A percentile compares a stretch with the other conserved stretches of the same genome.
Evolutionary conservation across 129 eudicot species (phyloP).

Genomic region (Tanacetum coccineum): DNA sequence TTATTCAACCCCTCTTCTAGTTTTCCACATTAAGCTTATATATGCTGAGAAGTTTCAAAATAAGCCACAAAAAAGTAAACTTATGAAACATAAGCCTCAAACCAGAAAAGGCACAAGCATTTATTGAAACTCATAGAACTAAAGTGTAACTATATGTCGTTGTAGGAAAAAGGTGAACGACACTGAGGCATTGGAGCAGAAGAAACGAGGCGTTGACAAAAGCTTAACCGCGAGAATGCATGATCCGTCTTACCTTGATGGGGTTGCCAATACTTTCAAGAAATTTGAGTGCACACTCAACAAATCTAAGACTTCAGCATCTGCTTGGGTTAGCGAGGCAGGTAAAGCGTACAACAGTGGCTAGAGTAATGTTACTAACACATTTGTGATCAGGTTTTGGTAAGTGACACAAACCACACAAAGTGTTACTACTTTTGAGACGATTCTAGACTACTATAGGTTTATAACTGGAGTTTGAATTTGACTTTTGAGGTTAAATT

Average conservation of each 20-base stretch:
- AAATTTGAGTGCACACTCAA: slow-evolving; percentile 46
- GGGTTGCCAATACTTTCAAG: slow-evolving; percentile 44
- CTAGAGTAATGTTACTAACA: too few relatives aligned
- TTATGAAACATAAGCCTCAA: too few relatives aligned
- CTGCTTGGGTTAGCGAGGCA: slow-evolving; percentile 88
- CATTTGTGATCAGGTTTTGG: slow-evolving; percentile 84
- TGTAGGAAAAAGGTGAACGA: too few relatives aligned
- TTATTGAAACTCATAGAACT: too few relatives aligned
- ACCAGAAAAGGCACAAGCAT: too few relatives aligned
- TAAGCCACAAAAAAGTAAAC: too few relatives aligned
- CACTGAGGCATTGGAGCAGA: too few relatives aligned
- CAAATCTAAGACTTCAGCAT: slow-evolving; percentile 41
- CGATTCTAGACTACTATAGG: slow-evolving; percentile 94
- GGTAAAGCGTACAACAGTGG: slow-evolving; percentile 93
- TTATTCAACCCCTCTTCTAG: too few relatives aligned
- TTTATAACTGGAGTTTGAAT: slow-evolving; percentile 8
- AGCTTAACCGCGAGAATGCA: slow-evolving; percentile 64
- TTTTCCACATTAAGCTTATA: too few relatives aligned
- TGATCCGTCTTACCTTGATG: slow-evolving; percentile 66
- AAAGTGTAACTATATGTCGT: too few relatives aligned
- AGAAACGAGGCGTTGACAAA: slow-evolving; percentile 75
- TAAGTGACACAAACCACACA: slow-evolving; percentile 22
- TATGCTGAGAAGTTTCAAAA: too few relatives aligned
- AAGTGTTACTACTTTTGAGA: slow-evolving; percentile 38
- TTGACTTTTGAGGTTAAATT: slow-evolving; percentile 9